A percentile compares a stretch with the other conserved stretches of the same genome.
Evolutionary conservation across 2,329 filamentous ascomycete species (phyloP).

Genomic region (Calonectria crousiana): DNA sequence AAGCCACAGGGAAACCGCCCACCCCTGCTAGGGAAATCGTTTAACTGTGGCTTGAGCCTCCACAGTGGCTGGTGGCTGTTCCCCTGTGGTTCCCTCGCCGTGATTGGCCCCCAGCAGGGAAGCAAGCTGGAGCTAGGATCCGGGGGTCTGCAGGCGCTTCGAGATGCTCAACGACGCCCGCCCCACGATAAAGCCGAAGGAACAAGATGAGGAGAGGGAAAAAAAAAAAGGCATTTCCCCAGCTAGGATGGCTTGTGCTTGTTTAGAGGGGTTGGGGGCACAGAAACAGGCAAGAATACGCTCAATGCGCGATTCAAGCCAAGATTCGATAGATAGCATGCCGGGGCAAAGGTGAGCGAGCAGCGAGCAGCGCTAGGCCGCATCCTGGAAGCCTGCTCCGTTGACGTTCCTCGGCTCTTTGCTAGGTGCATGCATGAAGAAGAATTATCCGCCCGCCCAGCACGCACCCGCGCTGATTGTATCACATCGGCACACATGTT

Average conservation of each 20-base stretch:
- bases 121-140: not conserved
- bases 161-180: constrained; percentile 16
- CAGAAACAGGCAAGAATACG: constrained; percentile 13
- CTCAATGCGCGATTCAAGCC: constrained; percentile 5
- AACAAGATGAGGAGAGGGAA: not conserved
- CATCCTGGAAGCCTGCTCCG: constrained; percentile 5
- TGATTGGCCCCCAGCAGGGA: not conserved
- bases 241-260: not conserved
- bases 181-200: constrained; percentile 5
- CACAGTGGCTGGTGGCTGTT: not conserved
- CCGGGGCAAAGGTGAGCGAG: not conserved
- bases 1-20: not conserved
- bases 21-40: not conserved
- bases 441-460: constrained; percentile 13
- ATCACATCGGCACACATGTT: not conserved
- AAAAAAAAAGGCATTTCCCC: not conserved
- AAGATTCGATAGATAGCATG: constrained; percentile 8
- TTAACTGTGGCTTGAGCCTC: not conserved
- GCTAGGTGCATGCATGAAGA: constrained; percentile 15
- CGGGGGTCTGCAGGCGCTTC: constrained; percentile 15
- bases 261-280: not conserved
- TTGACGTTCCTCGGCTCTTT: not conserved
- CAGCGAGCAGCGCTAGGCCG: not conserved
- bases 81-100: not conserved
- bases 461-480: not conserved